Base-by-base conservation (phyloP, 2,329 filamentous ascomycete genomes). In the Nothopassalora personata region DNA sequence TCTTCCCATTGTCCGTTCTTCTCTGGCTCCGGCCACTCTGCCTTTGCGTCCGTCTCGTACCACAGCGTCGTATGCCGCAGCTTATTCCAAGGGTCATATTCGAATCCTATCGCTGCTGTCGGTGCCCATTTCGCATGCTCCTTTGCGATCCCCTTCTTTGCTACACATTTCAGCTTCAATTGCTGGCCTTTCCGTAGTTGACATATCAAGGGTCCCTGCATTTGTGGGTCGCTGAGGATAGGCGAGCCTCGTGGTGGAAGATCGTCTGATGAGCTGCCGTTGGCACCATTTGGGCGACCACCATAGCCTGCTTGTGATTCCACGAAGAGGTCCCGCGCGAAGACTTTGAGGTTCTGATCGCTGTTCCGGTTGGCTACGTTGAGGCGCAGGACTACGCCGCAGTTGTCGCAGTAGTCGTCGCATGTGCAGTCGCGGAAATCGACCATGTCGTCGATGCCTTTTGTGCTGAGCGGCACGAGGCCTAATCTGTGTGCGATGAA, bases 91-190 rank as follows among this genome's bases (percentile, higher is more conserved):
- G 94, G 94, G 73, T 99, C 94, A 75, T 99, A 99, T 76, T 99
- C 94, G 73, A 99, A 99, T 27, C 91, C 92, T 45, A 99, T 87
- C 3, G 94, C 94, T 45, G 91, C 84, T 36, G 90, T 93, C 1
- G 94, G 92, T 70, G 91, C 89, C 94, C 94, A 99, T 76, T 99
- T 99, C 9, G 94, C 90, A 76, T 99, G 94, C 75, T 99, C 94
- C 80, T 99, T 99, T 39, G 93, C 92, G 65, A 97, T 97, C 1
- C 94, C 94, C 81, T 97, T 97, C 81, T 96, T 97, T 53, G 93
- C 94, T 65, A 97, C 89, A 72, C 93, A 97, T 62, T 85, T 89
- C 71, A 99, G 84, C 73, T 91, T 88, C 61, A 99, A 79, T 75
- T 96, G 91, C 77, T 99, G 94, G 2, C 89, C 91, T 71, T 87